phyloP scores from a whole-genome alignment of 257 asterid genomes.

The Oldenlandia corymbosa region DNA sequence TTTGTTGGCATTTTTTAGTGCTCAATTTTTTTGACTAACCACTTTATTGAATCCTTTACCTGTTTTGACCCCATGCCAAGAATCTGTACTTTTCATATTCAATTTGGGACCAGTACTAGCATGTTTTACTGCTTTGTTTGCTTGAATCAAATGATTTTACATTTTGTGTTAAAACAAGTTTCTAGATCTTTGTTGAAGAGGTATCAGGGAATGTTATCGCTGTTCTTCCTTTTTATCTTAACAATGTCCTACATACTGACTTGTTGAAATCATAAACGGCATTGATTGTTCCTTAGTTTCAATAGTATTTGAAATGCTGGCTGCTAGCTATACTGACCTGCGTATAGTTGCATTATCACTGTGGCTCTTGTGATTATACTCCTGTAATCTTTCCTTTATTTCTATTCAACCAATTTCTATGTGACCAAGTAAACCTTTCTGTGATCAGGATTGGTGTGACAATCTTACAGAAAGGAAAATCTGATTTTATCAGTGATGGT shows the following conservation, averaged over 20 bases:
- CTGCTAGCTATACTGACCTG: background rate
- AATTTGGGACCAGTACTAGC: background rate
- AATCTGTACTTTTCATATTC: background rate
- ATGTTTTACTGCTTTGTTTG: background rate
- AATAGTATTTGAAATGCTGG: background rate
- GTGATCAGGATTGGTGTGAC: constrained; percentile 73
- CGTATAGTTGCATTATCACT: background rate
- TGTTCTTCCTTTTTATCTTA: no score
- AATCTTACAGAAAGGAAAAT: constrained; percentile 71
- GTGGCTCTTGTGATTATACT: background rate
- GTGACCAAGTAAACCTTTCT: constrained; percentile 12
- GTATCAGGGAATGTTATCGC: no score
- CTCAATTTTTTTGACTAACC: background rate
- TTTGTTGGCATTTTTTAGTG: constrained; percentile 2
- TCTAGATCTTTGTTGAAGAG: no score
- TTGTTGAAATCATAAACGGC: no score
- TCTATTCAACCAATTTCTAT: background rate
- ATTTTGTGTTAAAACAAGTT: no score
- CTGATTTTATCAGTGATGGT: constrained; percentile 76
- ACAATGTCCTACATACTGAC: no score
- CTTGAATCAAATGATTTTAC: no score
- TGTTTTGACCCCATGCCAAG: background rate
- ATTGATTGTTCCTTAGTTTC: background rate
- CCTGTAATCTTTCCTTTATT: background rate
- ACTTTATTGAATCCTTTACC: background rate